phyloP scores from a whole-genome alignment of 352 stramenopile species.

The Phytophthora palmivora region DNA sequence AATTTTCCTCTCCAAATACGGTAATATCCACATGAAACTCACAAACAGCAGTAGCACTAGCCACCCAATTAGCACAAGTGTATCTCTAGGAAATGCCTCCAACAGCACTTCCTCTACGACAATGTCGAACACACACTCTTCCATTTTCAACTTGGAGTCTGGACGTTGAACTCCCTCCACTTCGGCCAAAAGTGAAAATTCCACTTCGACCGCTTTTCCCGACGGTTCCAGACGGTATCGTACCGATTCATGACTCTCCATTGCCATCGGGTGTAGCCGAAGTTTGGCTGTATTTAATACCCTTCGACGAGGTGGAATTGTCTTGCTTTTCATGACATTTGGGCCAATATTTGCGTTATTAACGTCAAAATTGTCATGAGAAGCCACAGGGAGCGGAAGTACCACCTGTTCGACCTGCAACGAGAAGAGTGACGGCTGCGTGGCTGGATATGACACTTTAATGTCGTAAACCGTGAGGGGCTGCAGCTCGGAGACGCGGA shows the following conservation, averaged over 20 bases:
- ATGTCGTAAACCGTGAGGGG: constrained; percentile 66
- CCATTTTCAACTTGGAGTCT: constrained; percentile 32
- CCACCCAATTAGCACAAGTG: constrained; percentile 66
- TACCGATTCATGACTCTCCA: constrained; percentile 35
- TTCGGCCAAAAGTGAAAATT: constrained; percentile 53
- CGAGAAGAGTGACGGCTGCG: constrained; percentile 59
- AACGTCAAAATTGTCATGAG: constrained; percentile 17
- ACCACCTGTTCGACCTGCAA: constrained; percentile 58
- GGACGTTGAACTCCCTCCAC: constrained; percentile 62
- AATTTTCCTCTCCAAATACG: constrained; percentile 65
- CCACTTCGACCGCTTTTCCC: constrained; percentile 33
- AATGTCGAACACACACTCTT: constrained; percentile 75
- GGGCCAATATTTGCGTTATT: constrained; percentile 16
- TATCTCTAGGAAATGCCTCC: constrained; percentile 55
- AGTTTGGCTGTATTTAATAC: constrained; percentile 77
- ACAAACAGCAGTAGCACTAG: constrained; percentile 49
- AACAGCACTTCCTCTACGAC: constrained; percentile 77
- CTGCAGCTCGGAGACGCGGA: constrained; percentile 57
- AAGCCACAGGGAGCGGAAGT: constrained; percentile 24
- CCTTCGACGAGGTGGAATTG: constrained; percentile 36
- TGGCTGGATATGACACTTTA: constrained; percentile 80
- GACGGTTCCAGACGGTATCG: constrained; percentile 41
- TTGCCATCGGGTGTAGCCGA: constrained; percentile 51
- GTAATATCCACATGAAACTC: constrained; percentile 45
- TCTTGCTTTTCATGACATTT: constrained; percentile 27